A percentile compares a stretch with the other conserved stretches of the same genome.
phyloP scores from a whole-genome alignment of 139 green algal genomes.

The Chlorella vulgaris region DNA sequence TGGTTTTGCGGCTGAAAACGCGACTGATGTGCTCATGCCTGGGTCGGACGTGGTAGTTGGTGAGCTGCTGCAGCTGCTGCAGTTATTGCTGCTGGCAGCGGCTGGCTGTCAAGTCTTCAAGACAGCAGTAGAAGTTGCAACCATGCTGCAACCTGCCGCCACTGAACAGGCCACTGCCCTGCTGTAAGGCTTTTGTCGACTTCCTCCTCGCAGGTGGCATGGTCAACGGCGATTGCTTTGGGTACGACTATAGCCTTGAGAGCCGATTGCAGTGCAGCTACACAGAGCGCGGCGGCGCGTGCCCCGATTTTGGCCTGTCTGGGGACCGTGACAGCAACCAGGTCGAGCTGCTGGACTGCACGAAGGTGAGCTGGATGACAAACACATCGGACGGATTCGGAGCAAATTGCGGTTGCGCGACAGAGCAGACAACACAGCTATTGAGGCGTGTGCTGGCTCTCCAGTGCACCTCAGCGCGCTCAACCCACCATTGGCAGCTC shows the following conservation, averaged over 20 bases:
- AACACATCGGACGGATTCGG: not conserved
- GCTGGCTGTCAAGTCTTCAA: no score
- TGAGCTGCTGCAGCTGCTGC: not conserved
- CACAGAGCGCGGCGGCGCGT: not conserved
- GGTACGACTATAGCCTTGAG: conserved; percentile 27
- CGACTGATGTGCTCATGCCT: conserved; percentile 17
- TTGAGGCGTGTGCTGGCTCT: no score
- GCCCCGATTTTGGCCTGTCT: conserved; percentile 6
- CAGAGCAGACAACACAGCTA: no score
- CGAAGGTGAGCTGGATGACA: not conserved
- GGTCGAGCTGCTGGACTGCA: conserved; percentile 8
- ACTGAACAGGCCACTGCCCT: not conserved
- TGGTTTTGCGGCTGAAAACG: conserved; percentile 1
- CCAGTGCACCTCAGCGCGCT: no score
- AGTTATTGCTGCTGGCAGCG: not conserved
- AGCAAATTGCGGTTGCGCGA: no score
- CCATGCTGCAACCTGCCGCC: not conserved
- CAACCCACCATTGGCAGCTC: no score
- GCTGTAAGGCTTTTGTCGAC: no score
- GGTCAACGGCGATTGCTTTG: conserved; percentile 32
- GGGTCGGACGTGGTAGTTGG: conserved; percentile 10
- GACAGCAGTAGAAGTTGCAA: no score
- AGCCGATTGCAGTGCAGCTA: not conserved
- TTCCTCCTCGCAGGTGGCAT: conserved; percentile 24
- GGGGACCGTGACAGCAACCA: not conserved